These are phyloP conservation scores for Candida awuae DNA, from an alignment of 805 yeast species.

Conservation along the genomic window DNA sequence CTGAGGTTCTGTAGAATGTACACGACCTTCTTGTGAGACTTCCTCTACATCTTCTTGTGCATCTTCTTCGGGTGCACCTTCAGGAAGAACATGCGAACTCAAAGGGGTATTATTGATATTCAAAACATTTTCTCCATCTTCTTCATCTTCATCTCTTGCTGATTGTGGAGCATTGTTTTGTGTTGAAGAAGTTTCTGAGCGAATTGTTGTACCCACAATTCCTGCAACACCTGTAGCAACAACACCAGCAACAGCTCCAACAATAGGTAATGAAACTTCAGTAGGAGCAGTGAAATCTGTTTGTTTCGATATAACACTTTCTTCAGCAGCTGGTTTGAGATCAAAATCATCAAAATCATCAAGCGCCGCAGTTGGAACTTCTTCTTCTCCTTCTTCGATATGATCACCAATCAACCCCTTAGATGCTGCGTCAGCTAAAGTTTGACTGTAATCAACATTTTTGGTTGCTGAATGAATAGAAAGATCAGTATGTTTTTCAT, in stretches of 20 bases:
- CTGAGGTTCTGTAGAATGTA: too few relatives aligned
- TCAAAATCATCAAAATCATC: conserved; percentile 24
- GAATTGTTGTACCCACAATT: conserved; percentile 49
- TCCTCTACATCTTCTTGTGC: neutral
- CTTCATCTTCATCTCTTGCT: conserved; percentile 67
- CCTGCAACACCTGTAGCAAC: conserved; percentile 21
- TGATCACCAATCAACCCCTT: conserved; percentile 21
- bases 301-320: conserved; percentile 7
- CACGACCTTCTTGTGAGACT: too few relatives aligned
- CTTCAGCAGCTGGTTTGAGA: conserved; percentile 2
- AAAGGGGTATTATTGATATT: conserved; percentile 25
- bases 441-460: conserved; percentile 24
- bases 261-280: conserved; percentile 40
- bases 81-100: conserved; percentile 26
- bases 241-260: conserved; percentile 16
- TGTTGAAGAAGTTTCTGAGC: conserved; percentile 81
- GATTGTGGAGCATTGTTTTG: conserved; percentile 89
- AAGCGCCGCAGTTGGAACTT: conserved; percentile 28
- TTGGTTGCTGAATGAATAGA: conserved; percentile 28
- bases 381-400: conserved; percentile 15
- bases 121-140: conserved; percentile 30
- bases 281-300: conserved; percentile 24
- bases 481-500: conserved; percentile 26
- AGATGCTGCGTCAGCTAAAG: conserved; percentile 24
- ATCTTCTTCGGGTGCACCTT: conserved; percentile 15